These are phyloP conservation scores for Salix arbutifolia DNA, from an alignment of 345 rosid genomes.

Conservation along the genomic window DNA sequence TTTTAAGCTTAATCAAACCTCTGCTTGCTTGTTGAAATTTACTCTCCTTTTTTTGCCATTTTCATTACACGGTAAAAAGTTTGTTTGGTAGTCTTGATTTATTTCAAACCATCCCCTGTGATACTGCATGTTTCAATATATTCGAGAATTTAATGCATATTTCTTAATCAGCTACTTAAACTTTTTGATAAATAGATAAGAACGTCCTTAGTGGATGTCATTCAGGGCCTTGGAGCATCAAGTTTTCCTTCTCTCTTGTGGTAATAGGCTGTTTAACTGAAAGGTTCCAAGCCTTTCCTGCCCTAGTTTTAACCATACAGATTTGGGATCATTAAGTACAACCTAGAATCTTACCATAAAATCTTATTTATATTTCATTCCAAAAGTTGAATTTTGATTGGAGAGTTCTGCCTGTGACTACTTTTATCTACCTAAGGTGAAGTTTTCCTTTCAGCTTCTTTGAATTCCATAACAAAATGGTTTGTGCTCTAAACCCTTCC, in stretches of 20 bases:
- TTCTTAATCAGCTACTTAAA: neutral
- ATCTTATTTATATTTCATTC: neutral
- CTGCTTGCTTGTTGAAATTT: neutral
- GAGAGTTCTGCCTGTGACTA: neutral
- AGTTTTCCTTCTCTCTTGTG: neutral
- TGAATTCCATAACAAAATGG: too few relatives aligned
- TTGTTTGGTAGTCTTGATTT: too few relatives aligned
- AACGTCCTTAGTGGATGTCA: too few relatives aligned
- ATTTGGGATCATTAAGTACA: neutral
- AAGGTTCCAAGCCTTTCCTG: too few relatives aligned
- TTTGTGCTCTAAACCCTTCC: neutral
- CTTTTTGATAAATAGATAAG: neutral
- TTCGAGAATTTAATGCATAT: neutral
- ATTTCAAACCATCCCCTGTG: too few relatives aligned
- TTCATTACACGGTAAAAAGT: neutral
- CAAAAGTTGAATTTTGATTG: neutral
- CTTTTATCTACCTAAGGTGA: neutral
- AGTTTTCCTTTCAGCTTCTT: neutral
- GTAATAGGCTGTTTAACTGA: neutral
- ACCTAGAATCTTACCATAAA: neutral
- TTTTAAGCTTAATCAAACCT: neutral
- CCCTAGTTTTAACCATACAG: neutral
- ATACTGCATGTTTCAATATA: too few relatives aligned
- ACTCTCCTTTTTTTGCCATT: neutral
- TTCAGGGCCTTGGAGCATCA: neutral